Evolutionary conservation across 2,329 filamentous ascomycete species (phyloP).

Genomic region (Xylariaceae sp.): DNA sequence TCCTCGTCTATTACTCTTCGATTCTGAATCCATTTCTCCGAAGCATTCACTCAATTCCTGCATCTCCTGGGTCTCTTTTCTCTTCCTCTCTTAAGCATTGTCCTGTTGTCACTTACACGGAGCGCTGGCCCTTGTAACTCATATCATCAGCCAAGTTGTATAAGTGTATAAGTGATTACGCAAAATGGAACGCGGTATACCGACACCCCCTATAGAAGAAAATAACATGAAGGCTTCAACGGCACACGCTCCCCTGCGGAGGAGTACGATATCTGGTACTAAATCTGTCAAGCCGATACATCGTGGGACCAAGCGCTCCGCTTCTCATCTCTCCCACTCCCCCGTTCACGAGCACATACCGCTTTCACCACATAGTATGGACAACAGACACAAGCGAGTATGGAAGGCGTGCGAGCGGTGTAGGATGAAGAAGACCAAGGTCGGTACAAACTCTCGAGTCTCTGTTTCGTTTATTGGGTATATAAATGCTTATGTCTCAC

Average conservation of each 20-base stretch:
- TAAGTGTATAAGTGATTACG: slow-evolving; percentile 26
- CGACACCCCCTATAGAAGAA: slow-evolving; percentile 48
- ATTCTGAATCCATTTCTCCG: slow-evolving; percentile 10
- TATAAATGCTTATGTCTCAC: slow-evolving; percentile 17
- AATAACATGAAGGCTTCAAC: slow-evolving; percentile 27
- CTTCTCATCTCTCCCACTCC: slow-evolving; percentile 37
- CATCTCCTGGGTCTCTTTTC: slow-evolving; percentile 5
- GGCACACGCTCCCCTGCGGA: slow-evolving; percentile 23
- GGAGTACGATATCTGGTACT: slow-evolving; percentile 36
- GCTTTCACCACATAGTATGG: slow-evolving; percentile 40
- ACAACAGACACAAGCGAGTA: slow-evolving; percentile 59
- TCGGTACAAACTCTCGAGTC: slow-evolving; percentile 29
- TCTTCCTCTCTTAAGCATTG: not conserved
- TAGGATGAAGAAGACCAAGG: slow-evolving; percentile 68
- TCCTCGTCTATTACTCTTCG: slow-evolving; percentile 4
- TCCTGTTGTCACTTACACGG: not conserved
- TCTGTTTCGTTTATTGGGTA: not conserved
- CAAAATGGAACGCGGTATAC: slow-evolving; percentile 49
- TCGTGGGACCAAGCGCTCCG: slow-evolving; percentile 49
- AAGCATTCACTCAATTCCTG: slow-evolving; percentile 9
- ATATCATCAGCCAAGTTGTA: not conserved
- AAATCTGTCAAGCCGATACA: slow-evolving; percentile 49
- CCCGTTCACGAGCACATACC: slow-evolving; percentile 39
- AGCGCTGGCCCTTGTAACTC: not conserved
- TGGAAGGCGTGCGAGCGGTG: slow-evolving; percentile 65